phyloP scores from a whole-genome alignment of 805 yeast genomes.

The Wickerhamiella shivajii region DNA sequence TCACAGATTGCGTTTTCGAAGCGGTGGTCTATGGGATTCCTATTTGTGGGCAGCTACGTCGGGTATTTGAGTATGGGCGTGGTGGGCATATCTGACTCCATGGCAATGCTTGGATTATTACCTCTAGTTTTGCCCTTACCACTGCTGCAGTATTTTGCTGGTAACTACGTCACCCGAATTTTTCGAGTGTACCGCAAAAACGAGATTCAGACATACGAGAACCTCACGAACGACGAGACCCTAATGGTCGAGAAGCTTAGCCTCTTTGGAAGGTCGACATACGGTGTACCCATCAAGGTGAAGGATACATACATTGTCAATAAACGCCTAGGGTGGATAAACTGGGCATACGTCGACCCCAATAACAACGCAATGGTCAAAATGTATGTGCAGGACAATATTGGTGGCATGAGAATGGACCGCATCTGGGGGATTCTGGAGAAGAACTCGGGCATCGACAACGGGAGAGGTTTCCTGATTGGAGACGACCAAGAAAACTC shows the following conservation, averaged over 20 bases:
- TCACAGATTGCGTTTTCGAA: constrained; percentile 49
- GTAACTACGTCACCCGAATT: constrained; percentile 56
- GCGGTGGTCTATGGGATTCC: constrained; percentile 46
- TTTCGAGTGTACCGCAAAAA: constrained; percentile 53
- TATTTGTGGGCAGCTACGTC: constrained; percentile 44
- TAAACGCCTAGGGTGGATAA: constrained; percentile 34
- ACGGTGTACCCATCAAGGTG: constrained; percentile 45
- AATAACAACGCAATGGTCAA: constrained; percentile 23
- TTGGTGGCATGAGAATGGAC: constrained; percentile 76
- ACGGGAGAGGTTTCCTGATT: constrained; percentile 37
- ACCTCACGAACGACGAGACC: constrained; percentile 45
- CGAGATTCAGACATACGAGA: constrained; percentile 47
- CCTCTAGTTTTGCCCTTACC: constrained; percentile 44
- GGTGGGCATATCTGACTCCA: constrained; percentile 36
- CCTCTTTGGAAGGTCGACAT: constrained; percentile 49
- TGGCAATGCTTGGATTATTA: constrained; percentile 30
- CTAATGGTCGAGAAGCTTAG: constrained; percentile 54
- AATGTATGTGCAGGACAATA: constrained; percentile 52
- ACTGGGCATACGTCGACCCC: constrained; percentile 28
- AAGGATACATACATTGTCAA: constrained; percentile 28
- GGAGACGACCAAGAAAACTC: constrained; percentile 13
- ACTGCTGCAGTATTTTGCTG: constrained; percentile 37
- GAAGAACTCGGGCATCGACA: constrained; percentile 45
- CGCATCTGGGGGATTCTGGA: constrained; percentile 76
- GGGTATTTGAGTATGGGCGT: constrained; percentile 45